These are phyloP conservation scores for Pisolithus microcarpus DNA, from an alignment of 768 basidiomycete species.

Conservation along the genomic window DNA sequence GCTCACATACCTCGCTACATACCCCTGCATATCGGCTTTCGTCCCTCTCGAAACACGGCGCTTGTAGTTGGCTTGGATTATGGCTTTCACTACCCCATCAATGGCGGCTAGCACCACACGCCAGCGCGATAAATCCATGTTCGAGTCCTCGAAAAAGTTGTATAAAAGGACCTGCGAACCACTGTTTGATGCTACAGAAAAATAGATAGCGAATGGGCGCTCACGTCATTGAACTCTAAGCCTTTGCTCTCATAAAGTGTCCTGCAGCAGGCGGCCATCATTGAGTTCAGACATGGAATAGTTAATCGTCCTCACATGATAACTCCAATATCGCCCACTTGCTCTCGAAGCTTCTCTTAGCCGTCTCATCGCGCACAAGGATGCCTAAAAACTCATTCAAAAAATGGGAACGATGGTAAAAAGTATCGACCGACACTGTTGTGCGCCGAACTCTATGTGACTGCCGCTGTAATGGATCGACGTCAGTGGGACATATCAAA, in stretches of 20 bases:
- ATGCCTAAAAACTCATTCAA: neutral
- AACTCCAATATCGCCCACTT: neutral
- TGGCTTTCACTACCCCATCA: too few relatives aligned
- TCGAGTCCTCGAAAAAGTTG: slow-evolving; percentile 68
- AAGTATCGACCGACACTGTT: neutral
- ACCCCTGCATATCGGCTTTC: slow-evolving; percentile 46
- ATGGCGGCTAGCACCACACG: slow-evolving; percentile 39
- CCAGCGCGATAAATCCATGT: slow-evolving; percentile 47
- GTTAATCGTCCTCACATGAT: neutral
- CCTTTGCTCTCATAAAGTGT: slow-evolving; percentile 10
- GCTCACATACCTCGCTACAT: slow-evolving; percentile 47
- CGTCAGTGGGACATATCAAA: slow-evolving; percentile 6
- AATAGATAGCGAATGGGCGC: neutral
- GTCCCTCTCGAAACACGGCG: slow-evolving; percentile 43
- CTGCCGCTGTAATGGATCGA: slow-evolving; percentile 26
- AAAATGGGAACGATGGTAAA: neutral
- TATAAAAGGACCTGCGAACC: slow-evolving; percentile 62
- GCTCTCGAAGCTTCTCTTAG: neutral
- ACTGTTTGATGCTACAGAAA: neutral
- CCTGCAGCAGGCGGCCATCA: neutral
- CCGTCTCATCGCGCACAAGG: neutral
- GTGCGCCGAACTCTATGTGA: neutral
- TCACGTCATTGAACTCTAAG: slow-evolving; percentile 5
- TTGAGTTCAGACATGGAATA: neutral
- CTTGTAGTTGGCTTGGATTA: slow-evolving; percentile 12